Percentiles rank a stretch among this genome's conserved stretches.
Evolutionary conservation across 1,284 basidiomycete species (phyloP).

Genomic region (Leccinum discolor): DNA sequence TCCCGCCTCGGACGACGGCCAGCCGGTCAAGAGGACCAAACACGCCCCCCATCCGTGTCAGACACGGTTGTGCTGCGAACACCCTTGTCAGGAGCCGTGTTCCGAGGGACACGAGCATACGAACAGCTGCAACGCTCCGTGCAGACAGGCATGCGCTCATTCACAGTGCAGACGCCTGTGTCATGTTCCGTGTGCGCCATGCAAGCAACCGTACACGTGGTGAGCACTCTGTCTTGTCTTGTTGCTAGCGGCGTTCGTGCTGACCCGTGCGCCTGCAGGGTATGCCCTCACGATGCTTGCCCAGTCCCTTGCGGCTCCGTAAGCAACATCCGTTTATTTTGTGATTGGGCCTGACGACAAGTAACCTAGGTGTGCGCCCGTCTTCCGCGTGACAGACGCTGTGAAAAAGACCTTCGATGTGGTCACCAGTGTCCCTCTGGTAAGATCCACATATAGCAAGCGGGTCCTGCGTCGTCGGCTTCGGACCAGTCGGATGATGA

Average conservation of each 20-base stretch:
- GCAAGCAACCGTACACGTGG: constrained; percentile 65
- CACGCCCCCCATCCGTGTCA: constrained; percentile 57
- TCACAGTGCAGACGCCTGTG: constrained; percentile 50
- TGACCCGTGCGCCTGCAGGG: constrained; percentile 32
- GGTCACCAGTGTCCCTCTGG: constrained; percentile 72
- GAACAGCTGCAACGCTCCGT: constrained; percentile 44
- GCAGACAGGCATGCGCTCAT: constrained; percentile 61
- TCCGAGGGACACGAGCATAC: constrained; percentile 54
- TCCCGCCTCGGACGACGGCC: background rate
- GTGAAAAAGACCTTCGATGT: constrained; percentile 48
- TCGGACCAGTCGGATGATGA: no score
- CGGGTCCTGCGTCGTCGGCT: no score
- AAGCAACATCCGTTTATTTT: constrained; percentile 25
- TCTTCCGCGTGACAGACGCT: constrained; percentile 65
- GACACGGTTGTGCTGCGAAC: constrained; percentile 57
- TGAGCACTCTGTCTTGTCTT: constrained; percentile 16
- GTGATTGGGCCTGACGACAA: background rate
- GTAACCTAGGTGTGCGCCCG: constrained; percentile 61
- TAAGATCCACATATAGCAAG: constrained; percentile 28
- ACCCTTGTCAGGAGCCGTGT: constrained; percentile 54
- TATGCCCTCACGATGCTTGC: constrained; percentile 56
- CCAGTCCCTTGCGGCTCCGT: constrained; percentile 74
- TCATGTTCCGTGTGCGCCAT: constrained; percentile 60
- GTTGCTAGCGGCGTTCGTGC: background rate
- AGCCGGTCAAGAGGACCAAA: constrained; percentile 26